A percentile compares a stretch with the other conserved stretches of the same genome.
Evolutionary conservation across 2,329 filamentous ascomycete genomes (phyloP).

Genomic region (Bipolaris cookei): DNA sequence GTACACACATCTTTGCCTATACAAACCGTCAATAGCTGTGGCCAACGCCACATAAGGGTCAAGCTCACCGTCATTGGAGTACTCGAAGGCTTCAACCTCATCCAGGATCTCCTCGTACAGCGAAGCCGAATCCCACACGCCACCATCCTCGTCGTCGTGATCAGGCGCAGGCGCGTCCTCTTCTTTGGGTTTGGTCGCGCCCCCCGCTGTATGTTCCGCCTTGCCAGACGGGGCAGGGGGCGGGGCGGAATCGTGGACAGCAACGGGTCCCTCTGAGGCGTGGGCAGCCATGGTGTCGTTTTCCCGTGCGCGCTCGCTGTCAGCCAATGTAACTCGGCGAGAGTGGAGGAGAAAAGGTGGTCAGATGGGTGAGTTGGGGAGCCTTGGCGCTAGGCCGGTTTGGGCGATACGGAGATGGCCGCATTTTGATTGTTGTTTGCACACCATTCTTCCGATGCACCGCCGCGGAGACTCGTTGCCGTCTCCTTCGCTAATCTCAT

Average conservation of each 20-base stretch:
- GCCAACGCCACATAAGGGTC: neutral
- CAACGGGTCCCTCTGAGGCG: slow-evolving; percentile 35
- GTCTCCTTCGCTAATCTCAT: slow-evolving; percentile 21
- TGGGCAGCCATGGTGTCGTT: slow-evolving; percentile 36
- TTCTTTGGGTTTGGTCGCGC: slow-evolving; percentile 23
- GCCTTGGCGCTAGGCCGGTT: slow-evolving; percentile 17
- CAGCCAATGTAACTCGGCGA: slow-evolving; percentile 18
- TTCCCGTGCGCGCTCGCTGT: slow-evolving; percentile 19
- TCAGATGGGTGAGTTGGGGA: slow-evolving; percentile 17
- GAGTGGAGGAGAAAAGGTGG: slow-evolving; percentile 22
- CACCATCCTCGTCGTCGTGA: slow-evolving; percentile 30
- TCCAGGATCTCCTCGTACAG: slow-evolving; percentile 46
- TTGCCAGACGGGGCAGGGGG: slow-evolving; percentile 26
- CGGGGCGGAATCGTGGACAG: slow-evolving; percentile 33
- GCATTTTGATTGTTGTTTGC: slow-evolving; percentile 7
- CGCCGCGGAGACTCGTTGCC: slow-evolving; percentile 16
- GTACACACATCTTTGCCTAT: slow-evolving; percentile 42
- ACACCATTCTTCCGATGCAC: slow-evolving; percentile 1
- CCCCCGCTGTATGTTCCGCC: slow-evolving; percentile 21
- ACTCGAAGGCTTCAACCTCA: slow-evolving; percentile 39
- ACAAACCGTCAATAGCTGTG: slow-evolving; percentile 18
- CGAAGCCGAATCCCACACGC: slow-evolving; percentile 42
- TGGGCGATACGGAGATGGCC: slow-evolving; percentile 11
- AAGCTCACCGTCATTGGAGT: slow-evolving; percentile 31
- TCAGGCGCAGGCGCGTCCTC: slow-evolving; percentile 24